Conservation (phyloP, 495 filamentous ascomycete species). For the Trichocladium antarcticum region DNA sequence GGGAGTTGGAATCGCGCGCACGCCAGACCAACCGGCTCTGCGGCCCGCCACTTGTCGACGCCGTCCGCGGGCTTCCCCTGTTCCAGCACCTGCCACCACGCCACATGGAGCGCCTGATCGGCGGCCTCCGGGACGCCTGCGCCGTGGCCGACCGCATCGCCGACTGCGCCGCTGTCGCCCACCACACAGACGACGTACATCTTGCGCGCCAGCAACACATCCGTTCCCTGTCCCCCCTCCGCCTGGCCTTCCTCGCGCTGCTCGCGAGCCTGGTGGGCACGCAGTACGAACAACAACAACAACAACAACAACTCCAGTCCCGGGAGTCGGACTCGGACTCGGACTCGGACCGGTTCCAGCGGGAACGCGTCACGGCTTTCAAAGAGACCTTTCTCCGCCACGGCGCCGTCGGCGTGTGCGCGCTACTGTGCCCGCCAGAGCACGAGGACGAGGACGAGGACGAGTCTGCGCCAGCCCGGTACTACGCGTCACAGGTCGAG, state of each 20-base stretch:
- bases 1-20: background rate
- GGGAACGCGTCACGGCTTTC: constrained; percentile 2
- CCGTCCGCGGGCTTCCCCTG: background rate
- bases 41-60: background rate
- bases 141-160: constrained; percentile 2
- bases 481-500: background rate
- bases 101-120: constrained; percentile 1
- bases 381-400: constrained; percentile 3
- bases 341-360: background rate
- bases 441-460: background rate
- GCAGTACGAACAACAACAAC: background rate
- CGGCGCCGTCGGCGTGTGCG: background rate
- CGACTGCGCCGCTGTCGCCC: constrained; percentile 1
- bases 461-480: background rate
- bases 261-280: background rate
- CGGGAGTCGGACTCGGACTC: background rate
- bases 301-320: too few relatives aligned
- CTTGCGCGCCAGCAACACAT: background rate
- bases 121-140: constrained; percentile 1
- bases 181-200: background rate
- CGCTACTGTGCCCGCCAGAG: background rate
- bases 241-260: constrained; percentile 3
- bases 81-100: background rate
- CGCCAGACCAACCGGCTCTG: background rate
- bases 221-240: constrained; percentile 1